Conservation (phyloP, 2,329 filamentous ascomycete species). For the Penicillium paneum region DNA sequence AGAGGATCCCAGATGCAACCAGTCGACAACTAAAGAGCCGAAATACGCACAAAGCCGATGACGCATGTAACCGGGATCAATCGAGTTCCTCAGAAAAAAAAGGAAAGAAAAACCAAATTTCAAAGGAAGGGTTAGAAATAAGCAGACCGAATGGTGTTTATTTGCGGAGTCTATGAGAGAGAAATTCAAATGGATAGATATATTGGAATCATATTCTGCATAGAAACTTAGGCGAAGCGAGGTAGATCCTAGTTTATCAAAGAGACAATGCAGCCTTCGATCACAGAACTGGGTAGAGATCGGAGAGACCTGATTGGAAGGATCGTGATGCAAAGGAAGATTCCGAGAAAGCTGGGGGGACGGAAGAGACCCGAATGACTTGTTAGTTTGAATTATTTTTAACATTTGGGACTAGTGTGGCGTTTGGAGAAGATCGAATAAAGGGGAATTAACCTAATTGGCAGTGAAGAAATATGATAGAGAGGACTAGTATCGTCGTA, state of each 20-base stretch:
- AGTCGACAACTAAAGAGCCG: not conserved
- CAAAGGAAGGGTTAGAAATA: not conserved
- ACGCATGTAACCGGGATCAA: not conserved
- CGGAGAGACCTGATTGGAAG: not conserved
- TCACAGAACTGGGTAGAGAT: not conserved
- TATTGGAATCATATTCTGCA: not conserved
- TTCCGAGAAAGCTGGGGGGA: not conserved
- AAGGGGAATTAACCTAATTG: not conserved
- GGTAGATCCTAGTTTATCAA: not conserved
- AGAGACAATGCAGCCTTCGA: not conserved
- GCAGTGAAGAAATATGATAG: not conserved
- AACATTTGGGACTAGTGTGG: not conserved
- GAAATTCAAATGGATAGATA: not conserved
- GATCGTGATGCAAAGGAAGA: not conserved
- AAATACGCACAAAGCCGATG: not conserved
- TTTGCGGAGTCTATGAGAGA: not conserved
- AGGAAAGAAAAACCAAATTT: not conserved
- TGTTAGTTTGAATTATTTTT: not conserved
- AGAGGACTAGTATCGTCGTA: not conserved
- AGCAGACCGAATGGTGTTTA: no score
- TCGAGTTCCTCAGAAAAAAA: not conserved
- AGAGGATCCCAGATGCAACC: not conserved
- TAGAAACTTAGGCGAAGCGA: not conserved
- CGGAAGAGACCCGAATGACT: not conserved
- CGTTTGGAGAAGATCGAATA: not conserved